These are phyloP conservation scores for Ampelomyces quisqualis DNA, from an alignment of 2,329 filamentous ascomycete species.

Conservation along the genomic window DNA sequence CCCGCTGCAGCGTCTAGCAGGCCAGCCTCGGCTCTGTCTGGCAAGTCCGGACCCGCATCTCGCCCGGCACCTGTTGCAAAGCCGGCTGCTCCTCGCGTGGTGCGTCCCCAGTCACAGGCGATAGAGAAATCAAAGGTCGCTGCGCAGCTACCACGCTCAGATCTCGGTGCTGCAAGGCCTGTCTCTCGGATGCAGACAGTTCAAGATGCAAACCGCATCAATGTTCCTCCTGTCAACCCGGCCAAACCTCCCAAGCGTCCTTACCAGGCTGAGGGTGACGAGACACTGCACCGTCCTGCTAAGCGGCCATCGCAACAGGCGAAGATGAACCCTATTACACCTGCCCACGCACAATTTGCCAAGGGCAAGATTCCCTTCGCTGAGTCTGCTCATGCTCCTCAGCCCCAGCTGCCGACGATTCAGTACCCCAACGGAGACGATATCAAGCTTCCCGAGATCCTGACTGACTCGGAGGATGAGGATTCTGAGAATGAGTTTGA, in stretches of 20 bases:
- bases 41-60: constrained; percentile 21
- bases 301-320: constrained; percentile 44
- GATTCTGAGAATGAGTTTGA: constrained; percentile 65
- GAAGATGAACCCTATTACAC: constrained; percentile 49
- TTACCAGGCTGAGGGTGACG: constrained; percentile 69
- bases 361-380: constrained; percentile 91
- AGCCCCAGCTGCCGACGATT: constrained; percentile 61
- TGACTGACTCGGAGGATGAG: constrained; percentile 90
- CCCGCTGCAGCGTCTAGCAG: constrained; percentile 43
- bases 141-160: constrained; percentile 46
- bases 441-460: constrained; percentile 91
- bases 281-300: constrained; percentile 52
- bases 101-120: constrained; percentile 47
- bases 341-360: constrained; percentile 70
- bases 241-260: constrained; percentile 75
- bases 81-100: constrained; percentile 27
- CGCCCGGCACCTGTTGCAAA: constrained; percentile 27
- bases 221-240: constrained; percentile 59
- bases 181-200: constrained; percentile 62
- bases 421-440: constrained; percentile 85
- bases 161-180: constrained; percentile 54
- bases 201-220: constrained; percentile 60
- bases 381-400: constrained; percentile 55
- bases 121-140: constrained; percentile 66
- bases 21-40: constrained; percentile 33